These are phyloP conservation scores for Citrus sp. DNA, from an alignment of 345 rosid genomes.

Conservation along the genomic window DNA sequence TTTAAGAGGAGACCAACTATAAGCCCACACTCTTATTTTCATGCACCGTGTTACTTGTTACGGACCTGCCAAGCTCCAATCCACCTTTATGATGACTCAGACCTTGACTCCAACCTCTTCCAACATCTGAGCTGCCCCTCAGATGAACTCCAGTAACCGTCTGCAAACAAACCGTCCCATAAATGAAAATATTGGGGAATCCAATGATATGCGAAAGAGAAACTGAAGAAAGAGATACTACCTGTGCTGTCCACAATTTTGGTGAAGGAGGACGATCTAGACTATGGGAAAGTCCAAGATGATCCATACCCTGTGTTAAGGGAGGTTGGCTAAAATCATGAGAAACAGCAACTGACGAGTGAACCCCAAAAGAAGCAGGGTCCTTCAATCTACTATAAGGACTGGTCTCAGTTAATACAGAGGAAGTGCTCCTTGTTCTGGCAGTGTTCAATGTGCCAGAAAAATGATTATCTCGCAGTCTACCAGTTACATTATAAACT, in stretches of 20 bases:
- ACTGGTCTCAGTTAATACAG: slow-evolving; percentile 49
- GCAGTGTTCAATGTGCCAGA: slow-evolving; percentile 33
- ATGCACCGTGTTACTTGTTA: not conserved
- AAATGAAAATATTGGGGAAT: not conserved
- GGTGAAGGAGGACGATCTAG: slow-evolving; percentile 46
- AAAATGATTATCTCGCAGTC: slow-evolving; percentile 68
- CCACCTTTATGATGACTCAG: slow-evolving; percentile 52
- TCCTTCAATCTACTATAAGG: slow-evolving; percentile 41
- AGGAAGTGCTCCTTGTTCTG: slow-evolving; percentile 39
- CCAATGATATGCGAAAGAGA: not conserved
- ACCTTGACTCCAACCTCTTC: slow-evolving; percentile 58
- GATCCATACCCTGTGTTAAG: slow-evolving; percentile 36
- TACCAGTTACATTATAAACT: slow-evolving; percentile 68
- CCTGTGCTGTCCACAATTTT: slow-evolving; percentile 63
- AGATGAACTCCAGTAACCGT: slow-evolving; percentile 34
- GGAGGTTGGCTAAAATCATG: slow-evolving; percentile 34
- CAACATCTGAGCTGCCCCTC: slow-evolving; percentile 43
- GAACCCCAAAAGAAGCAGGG: slow-evolving; percentile 32
- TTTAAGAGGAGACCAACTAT: not conserved
- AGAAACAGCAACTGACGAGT: slow-evolving; percentile 33
- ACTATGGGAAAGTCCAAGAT: slow-evolving; percentile 42
- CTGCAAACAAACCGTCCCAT: slow-evolving; percentile 33
- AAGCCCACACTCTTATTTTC: not conserved
- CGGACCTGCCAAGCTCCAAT: slow-evolving; percentile 70
- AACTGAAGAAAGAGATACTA: slow-evolving; percentile 20